Evolutionary conservation across 257 asterid genomes (phyloP).

Genomic region (Echium plantagineum): DNA sequence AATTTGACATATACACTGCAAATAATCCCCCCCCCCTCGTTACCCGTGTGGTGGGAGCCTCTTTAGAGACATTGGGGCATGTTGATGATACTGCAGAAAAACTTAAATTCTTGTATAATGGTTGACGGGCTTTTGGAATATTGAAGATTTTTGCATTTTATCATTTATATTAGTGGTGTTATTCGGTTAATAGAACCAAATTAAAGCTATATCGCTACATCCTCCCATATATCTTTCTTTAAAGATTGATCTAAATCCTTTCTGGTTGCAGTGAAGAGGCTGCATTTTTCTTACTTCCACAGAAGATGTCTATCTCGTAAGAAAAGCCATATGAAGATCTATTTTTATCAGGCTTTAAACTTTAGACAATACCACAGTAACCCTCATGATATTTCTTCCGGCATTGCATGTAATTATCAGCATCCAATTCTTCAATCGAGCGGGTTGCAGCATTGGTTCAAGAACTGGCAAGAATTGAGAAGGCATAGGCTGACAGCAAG

Average conservation of each 20-base stretch:
- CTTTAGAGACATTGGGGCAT: too few species aligned
- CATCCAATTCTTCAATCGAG: conserved; percentile 31
- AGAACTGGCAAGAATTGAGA: conserved; percentile 81
- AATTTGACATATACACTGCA: too few species aligned
- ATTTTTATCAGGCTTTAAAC: conserved; percentile 10
- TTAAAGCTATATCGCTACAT: neutral
- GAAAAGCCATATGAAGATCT: conserved; percentile 13
- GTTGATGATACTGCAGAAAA: too few species aligned
- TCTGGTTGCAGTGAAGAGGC: conserved; percentile 30
- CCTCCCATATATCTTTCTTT: neutral
- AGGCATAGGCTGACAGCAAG: conserved; percentile 74
- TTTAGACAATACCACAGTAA: conserved; percentile 21
- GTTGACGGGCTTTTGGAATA: too few species aligned
- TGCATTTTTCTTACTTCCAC: conserved; percentile 17
- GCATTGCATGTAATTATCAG: conserved; percentile 4
- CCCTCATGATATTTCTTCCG: conserved; percentile 11
- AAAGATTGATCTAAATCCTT: neutral
- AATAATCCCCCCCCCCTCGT: too few species aligned
- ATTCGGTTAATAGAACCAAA: too few species aligned
- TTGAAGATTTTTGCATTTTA: too few species aligned
- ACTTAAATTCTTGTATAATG: too few species aligned
- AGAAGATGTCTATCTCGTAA: conserved; percentile 15
- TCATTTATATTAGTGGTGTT: too few species aligned
- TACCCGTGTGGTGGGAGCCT: too few species aligned
- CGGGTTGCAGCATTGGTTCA: conserved; percentile 60